Evolutionary conservation across 2,329 filamentous ascomycete genomes (phyloP).

Genomic region (Lasiodiplodia sp.): DNA sequence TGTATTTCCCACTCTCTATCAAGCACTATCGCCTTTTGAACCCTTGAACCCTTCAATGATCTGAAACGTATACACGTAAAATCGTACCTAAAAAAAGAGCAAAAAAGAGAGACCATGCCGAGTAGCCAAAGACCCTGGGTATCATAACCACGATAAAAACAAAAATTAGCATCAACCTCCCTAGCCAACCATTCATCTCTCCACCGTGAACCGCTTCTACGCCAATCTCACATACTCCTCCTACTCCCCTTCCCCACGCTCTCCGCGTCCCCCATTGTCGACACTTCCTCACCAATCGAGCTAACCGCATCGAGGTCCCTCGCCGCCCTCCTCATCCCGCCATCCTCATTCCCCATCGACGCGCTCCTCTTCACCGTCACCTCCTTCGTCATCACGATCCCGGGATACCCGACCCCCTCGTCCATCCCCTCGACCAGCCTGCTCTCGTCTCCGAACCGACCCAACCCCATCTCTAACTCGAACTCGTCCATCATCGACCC

Average conservation of each 20-base stretch:
- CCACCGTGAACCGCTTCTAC: neutral
- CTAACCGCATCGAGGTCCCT: neutral
- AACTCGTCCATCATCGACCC: neutral
- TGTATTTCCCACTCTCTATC: neutral
- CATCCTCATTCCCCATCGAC: neutral
- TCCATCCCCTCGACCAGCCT: neutral
- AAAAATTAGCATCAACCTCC: neutral
- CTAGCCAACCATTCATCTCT: neutral
- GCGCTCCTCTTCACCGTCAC: neutral
- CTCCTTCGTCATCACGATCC: slow-evolving; percentile 14
- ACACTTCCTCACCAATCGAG: neutral
- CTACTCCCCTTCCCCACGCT: neutral
- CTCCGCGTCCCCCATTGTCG: slow-evolving; percentile 1
- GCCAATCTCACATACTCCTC: neutral
- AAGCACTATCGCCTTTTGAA: neutral
- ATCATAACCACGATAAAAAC: neutral
- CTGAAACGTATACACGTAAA: neutral
- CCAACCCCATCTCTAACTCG: neutral
- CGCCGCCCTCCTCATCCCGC: neutral
- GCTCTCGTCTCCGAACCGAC: neutral
- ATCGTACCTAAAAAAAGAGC: neutral
- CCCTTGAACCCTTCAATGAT: neutral
- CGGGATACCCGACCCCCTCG: neutral
- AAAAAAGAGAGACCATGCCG: neutral
- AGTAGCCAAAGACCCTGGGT: neutral